A percentile compares a stretch with the other conserved stretches of the same genome.
These are phyloP conservation scores for Dioscorea cayenensis DNA, from an alignment of 116 monocot genomes.

Conservation along the genomic window DNA sequence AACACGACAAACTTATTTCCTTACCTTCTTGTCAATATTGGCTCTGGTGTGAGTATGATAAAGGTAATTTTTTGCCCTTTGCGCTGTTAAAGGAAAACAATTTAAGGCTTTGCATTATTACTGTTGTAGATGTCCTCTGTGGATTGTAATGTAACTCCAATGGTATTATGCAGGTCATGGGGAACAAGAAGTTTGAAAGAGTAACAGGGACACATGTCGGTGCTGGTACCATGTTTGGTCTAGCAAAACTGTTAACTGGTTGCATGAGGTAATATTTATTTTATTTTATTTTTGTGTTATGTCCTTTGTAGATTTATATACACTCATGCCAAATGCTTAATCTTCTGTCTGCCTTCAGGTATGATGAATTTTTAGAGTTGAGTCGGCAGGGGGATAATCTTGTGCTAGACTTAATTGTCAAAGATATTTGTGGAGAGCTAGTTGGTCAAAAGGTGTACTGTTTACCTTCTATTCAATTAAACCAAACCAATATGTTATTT, in stretches of 20 bases:
- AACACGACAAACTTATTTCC: conserved; percentile 44
- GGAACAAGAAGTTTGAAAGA: conserved; percentile 54
- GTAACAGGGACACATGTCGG: conserved; percentile 75
- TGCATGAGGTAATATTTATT: conserved; percentile 42
- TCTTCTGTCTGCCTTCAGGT: conserved; percentile 27
- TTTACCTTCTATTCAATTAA: conserved; percentile 1
- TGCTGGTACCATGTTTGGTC: conserved; percentile 71
- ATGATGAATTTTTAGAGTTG: conserved; percentile 64
- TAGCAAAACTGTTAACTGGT: conserved; percentile 75
- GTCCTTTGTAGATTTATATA: background rate
- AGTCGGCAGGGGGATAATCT: conserved; percentile 67
- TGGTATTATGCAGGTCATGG: conserved; percentile 40
- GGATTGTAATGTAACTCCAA: background rate
- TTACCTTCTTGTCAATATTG: conserved; percentile 70
- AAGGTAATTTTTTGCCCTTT: conserved; percentile 28
- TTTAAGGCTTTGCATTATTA: background rate
- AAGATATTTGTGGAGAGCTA: conserved; percentile 70
- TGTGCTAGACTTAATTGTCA: conserved; percentile 67
- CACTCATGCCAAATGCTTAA: background rate
- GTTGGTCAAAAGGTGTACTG: conserved; percentile 46
- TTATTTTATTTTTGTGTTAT: background rate
- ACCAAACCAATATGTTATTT: background rate
- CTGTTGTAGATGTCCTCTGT: background rate
- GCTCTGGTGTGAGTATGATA: conserved; percentile 65
- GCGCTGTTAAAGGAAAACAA: background rate